Percentiles rank a stretch among this genome's conserved stretches.
Evolutionary conservation across 257 asterid genomes (phyloP).

Genomic region (Lycium barbarum): DNA sequence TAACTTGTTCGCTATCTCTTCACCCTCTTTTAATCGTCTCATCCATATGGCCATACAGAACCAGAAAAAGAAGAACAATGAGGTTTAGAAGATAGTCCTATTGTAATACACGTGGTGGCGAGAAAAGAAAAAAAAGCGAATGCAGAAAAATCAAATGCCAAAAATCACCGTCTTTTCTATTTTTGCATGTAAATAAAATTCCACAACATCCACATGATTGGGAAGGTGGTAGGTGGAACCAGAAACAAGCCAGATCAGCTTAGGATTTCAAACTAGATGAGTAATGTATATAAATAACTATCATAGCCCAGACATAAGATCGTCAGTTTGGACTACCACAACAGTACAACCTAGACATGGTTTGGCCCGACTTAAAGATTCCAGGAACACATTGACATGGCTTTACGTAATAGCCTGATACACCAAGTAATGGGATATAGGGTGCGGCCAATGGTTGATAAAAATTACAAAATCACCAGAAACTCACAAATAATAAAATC

Average conservation of each 20-base stretch:
- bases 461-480: not conserved
- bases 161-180: not conserved
- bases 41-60: not conserved
- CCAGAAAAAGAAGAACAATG: not conserved
- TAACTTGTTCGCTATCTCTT: constrained; percentile 6
- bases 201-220: not conserved
- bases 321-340: not conserved
- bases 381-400: constrained; percentile 5
- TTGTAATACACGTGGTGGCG: no score
- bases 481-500: not conserved
- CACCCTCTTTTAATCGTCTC: not conserved
- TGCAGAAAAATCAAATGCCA: constrained; percentile 13
- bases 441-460: constrained; percentile 3
- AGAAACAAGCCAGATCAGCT: not conserved
- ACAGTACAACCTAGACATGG: not conserved
- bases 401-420: not conserved
- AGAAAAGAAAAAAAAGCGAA: not conserved
- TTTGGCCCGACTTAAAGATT: not conserved
- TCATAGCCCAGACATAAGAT: not conserved
- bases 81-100: not conserved
- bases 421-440: not conserved
- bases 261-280: not conserved
- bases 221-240: constrained; percentile 3
- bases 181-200: not conserved
- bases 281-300: not conserved